Evolutionary conservation across 805 yeast species (phyloP).

Genomic region (Starmerella sirachaensis): DNA sequence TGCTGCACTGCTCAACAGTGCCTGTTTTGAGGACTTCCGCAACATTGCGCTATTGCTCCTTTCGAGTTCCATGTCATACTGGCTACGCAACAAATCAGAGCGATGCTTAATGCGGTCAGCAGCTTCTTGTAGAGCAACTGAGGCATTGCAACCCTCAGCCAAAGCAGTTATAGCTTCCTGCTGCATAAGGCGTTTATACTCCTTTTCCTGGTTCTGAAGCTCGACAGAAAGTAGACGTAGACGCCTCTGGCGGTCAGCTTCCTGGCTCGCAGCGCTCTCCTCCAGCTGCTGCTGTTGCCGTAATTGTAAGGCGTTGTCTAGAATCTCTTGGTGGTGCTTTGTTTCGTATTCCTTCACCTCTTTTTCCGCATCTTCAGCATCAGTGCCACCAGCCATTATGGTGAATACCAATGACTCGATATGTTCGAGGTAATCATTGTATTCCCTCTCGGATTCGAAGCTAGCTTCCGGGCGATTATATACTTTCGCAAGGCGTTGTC

Average conservation of each 20-base stretch:
- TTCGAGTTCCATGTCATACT: constrained; percentile 35
- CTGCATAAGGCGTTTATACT: constrained; percentile 33
- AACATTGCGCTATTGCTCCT: constrained; percentile 23
- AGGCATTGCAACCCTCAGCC: constrained; percentile 35
- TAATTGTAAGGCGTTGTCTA: constrained; percentile 61
- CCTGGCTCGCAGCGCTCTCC: constrained; percentile 51
- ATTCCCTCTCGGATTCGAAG: constrained; percentile 47
- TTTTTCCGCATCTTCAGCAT: constrained; percentile 47
- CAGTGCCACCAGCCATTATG: constrained; percentile 57
- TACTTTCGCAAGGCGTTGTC: constrained; percentile 62
- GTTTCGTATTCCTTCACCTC: constrained; percentile 49
- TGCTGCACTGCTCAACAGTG: constrained; percentile 15
- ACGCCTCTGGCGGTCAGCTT: constrained; percentile 49
- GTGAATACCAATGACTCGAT: constrained; percentile 74
- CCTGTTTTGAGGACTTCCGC: constrained; percentile 23
- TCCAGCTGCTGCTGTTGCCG: constrained; percentile 60
- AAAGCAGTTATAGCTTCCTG: constrained; percentile 45
- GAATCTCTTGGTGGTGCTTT: constrained; percentile 60
- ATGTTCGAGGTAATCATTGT: constrained; percentile 69
- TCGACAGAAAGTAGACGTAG: constrained; percentile 46
- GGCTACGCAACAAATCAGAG: constrained; percentile 51
- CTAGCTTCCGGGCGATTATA: constrained; percentile 73
- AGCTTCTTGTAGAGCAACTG: constrained; percentile 41
- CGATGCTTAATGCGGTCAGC: constrained; percentile 47
- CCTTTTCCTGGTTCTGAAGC: constrained; percentile 45